Percentiles rank a stretch among this genome's conserved stretches.
Evolutionary conservation across 805 yeast genomes (phyloP).

Genomic region (Kockiozyma suomiensis): DNA sequence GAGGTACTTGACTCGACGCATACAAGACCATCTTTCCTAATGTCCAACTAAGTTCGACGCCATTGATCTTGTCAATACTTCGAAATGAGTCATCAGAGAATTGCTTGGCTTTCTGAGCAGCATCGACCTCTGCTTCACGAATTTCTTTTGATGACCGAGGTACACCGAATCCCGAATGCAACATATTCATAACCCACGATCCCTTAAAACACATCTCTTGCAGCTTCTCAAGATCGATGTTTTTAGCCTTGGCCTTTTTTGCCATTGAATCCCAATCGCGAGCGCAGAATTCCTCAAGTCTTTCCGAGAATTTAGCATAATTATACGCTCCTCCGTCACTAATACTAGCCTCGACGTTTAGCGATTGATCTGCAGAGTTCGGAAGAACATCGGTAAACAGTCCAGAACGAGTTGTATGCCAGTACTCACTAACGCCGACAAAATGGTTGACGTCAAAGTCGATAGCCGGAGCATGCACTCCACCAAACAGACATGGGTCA

Average conservation of each 20-base stretch:
- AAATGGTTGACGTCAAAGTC: constrained; percentile 79
- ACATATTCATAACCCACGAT: constrained; percentile 84
- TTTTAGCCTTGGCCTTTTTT: constrained; percentile 54
- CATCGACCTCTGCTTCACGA: constrained; percentile 44
- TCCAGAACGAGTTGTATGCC: constrained; percentile 65
- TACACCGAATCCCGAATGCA: constrained; percentile 90
- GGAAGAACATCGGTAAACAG: constrained; percentile 24
- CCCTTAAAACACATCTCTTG: constrained; percentile 90
- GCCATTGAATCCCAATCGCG: constrained; percentile 64
- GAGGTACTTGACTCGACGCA: constrained; percentile 68
- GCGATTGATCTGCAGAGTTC: background rate
- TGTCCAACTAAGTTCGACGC: constrained; percentile 93
- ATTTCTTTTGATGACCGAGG: constrained; percentile 54
- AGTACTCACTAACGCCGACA: constrained; percentile 93
- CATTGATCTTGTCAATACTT: constrained; percentile 77
- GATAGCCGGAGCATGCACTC: constrained; percentile 89
- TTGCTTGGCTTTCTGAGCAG: constrained; percentile 13
- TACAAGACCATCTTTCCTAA: constrained; percentile 81
- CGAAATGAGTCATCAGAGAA: constrained; percentile 57
- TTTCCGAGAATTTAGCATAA: constrained; percentile 65
- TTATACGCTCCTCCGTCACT: constrained; percentile 76
- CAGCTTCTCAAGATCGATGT: constrained; percentile 60
- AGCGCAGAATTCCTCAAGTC: constrained; percentile 73
- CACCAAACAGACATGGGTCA: constrained; percentile 90
- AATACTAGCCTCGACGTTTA: background rate